Evolutionary conservation across 345 rosid genomes (phyloP).

Genomic region (Zanthoxylum bungeanum): DNA sequence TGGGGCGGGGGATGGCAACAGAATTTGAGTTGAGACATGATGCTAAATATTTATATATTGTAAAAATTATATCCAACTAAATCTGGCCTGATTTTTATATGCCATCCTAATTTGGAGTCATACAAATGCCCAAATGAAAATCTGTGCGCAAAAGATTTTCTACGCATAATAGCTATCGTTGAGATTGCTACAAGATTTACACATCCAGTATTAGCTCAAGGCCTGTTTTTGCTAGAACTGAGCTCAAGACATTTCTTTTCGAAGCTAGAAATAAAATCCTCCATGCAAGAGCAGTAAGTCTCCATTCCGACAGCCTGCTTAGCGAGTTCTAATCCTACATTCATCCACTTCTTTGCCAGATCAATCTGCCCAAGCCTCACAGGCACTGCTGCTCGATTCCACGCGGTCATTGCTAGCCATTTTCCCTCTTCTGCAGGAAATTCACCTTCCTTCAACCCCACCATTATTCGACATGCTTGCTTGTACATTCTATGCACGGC

Average conservation of each 20-base stretch:
- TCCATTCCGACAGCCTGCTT: constrained; percentile 70
- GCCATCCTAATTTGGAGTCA: too few species aligned
- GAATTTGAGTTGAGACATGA: too few species aligned
- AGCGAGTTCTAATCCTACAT: constrained; percentile 62
- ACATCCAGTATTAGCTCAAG: neutral
- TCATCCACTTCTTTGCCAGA: constrained; percentile 76
- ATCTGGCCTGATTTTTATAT: too few species aligned
- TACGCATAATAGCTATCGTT: neutral
- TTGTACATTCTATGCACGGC: constrained; percentile 61
- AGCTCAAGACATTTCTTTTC: constrained; percentile 35
- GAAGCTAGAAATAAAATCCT: constrained; percentile 57
- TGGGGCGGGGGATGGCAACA: too few species aligned
- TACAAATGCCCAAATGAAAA: neutral
- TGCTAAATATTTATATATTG: too few species aligned
- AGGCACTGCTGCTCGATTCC: constrained; percentile 86
- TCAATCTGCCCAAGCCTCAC: constrained; percentile 65
- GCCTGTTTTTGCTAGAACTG: constrained; percentile 13
- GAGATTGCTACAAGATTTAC: neutral
- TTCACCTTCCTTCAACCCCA: constrained; percentile 83
- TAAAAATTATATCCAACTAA: too few species aligned
- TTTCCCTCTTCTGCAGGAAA: constrained; percentile 86
- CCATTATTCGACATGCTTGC: constrained; percentile 83
- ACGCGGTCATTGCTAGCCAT: constrained; percentile 95
- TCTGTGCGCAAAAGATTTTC: neutral
- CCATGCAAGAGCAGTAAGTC: constrained; percentile 77